Conservation (phyloP, 129 eudicot genomes). For the Artemisia tridentata region DNA sequence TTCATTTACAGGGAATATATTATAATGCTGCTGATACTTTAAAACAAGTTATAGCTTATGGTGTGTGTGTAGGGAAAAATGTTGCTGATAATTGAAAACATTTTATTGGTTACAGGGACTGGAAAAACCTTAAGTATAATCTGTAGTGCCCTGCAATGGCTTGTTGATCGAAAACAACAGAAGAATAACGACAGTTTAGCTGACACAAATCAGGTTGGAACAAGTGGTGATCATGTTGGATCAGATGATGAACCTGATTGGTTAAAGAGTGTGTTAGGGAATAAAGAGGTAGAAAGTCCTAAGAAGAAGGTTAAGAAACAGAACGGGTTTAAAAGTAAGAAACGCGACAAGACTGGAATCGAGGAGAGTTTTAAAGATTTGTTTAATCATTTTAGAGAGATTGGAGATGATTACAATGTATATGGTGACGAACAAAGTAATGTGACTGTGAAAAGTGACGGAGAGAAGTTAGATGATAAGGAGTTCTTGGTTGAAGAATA, state of each 20-base stretch:
- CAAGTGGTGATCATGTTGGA: conserved; percentile 24
- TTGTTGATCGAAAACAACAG: conserved; percentile 49
- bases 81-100: background rate
- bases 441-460: conserved; percentile 27
- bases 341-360: conserved; percentile 31
- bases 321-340: conserved; percentile 35
- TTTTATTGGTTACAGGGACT: conserved; percentile 52
- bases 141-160: conserved; percentile 97
- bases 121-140: conserved; percentile 95
- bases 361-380: conserved; percentile 54
- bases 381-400: conserved; percentile 28
- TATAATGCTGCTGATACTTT: too few relatives aligned
- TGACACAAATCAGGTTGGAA: conserved; percentile 24
- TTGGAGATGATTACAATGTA: conserved; percentile 30
- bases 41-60: too few relatives aligned
- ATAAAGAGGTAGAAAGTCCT: conserved; percentile 38
- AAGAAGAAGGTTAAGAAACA: conserved; percentile 46
- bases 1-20: too few relatives aligned
- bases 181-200: background rate
- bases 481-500: conserved; percentile 82
- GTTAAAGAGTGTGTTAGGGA: conserved; percentile 46
- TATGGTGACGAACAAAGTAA: conserved; percentile 21
- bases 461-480: conserved; percentile 51
- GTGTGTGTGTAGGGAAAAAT: too few relatives aligned
- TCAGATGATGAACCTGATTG: conserved; percentile 90